These are phyloP conservation scores for Seiridium unicorne DNA, from an alignment of 2,329 filamentous ascomycete genomes.

Conservation along the genomic window DNA sequence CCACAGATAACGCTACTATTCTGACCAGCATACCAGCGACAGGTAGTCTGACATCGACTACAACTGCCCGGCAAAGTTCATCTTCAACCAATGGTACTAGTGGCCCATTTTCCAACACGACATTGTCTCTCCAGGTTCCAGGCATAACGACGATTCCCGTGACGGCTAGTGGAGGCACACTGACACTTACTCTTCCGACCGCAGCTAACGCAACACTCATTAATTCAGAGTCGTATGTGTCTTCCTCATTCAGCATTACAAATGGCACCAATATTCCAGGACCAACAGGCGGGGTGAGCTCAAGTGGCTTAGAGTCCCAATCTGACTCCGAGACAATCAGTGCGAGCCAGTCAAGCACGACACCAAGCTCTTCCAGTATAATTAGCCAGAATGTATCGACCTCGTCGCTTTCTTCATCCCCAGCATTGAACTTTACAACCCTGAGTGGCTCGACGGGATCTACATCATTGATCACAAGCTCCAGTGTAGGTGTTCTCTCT, in stretches of 20 bases:
- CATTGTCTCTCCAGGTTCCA: neutral
- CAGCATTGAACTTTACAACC: too few species aligned
- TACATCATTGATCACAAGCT: too few species aligned
- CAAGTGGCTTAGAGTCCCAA: too few species aligned
- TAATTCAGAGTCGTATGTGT: neutral
- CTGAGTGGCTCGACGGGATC: too few species aligned
- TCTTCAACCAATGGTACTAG: neutral
- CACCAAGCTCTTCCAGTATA: too few species aligned
- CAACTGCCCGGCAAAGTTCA: neutral
- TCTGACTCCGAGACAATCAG: too few species aligned
- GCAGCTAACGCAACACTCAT: neutral
- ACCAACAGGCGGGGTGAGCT: neutral
- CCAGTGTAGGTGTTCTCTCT: neutral
- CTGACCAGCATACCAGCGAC: slow-evolving; percentile 21
- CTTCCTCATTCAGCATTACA: neutral
- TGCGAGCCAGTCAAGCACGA: too few species aligned
- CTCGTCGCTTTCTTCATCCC: too few species aligned
- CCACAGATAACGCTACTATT: neutral
- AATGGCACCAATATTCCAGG: neutral
- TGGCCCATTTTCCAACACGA: neutral
- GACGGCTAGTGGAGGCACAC: slow-evolving; percentile 4
- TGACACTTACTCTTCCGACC: slow-evolving; percentile 1
- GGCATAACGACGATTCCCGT: neutral
- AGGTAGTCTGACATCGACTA: slow-evolving; percentile 19
- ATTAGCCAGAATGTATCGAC: too few species aligned